Evolutionary conservation across 176 grass and related monocot species (phyloP).

Genomic region (Eleusine coracana): DNA sequence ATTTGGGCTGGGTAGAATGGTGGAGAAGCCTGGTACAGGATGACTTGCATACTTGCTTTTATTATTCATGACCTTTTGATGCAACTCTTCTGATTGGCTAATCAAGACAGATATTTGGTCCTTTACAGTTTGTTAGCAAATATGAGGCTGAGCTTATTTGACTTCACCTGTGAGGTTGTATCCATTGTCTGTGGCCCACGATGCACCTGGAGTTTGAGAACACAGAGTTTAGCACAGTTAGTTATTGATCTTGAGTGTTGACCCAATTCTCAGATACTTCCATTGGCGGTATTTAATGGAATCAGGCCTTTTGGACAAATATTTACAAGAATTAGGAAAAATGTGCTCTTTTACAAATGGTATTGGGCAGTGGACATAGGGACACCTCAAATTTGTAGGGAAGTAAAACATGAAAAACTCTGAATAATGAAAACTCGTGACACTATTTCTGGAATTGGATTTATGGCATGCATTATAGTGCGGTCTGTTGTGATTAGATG

Average conservation of each 20-base stretch:
- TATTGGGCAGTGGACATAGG: background rate
- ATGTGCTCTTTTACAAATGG: background rate
- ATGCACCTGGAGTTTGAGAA: background rate
- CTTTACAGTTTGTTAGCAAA: background rate
- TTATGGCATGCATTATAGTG: constrained; percentile 15
- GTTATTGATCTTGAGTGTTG: constrained; percentile 5
- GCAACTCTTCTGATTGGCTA: background rate
- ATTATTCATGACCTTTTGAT: background rate
- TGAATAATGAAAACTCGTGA: background rate
- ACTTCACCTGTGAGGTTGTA: constrained; percentile 5
- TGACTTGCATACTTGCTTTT: background rate
- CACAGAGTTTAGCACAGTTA: background rate
- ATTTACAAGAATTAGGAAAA: background rate
- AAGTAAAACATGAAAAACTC: background rate
- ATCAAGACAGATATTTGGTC: background rate
- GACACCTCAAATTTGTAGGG: background rate
- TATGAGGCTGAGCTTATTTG: background rate
- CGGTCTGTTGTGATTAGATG: background rate
- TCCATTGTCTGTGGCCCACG: background rate
- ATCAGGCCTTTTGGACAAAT: background rate
- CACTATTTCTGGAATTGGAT: background rate
- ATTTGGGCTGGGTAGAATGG: background rate
- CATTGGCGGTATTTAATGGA: background rate
- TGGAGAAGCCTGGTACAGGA: constrained; percentile 12
- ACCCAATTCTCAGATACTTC: constrained; percentile 23